phyloP scores from a whole-genome alignment of 345 rosid species.

The Eucalyptus virginea region DNA sequence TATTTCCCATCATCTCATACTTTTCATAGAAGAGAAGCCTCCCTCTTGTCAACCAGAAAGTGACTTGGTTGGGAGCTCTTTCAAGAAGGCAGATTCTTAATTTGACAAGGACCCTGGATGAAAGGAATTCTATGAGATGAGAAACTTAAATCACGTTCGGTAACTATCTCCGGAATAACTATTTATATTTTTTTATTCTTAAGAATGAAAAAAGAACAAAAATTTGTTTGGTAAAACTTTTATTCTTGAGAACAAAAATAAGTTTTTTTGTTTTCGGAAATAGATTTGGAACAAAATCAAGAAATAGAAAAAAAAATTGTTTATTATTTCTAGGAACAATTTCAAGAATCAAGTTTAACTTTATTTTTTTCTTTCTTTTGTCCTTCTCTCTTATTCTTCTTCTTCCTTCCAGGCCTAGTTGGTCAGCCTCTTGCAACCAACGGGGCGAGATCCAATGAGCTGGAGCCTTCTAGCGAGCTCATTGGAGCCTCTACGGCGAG shows the following conservation, averaged over 20 bases:
- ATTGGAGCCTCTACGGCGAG: accelerated
- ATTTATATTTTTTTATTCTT: too few species aligned
- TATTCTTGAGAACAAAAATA: accelerated
- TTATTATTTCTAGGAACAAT: too few species aligned
- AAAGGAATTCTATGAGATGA: not conserved
- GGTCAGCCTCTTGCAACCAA: too few species aligned
- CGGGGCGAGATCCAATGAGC: accelerated
- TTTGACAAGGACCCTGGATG: not conserved
- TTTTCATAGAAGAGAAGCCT: not conserved
- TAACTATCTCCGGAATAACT: accelerated
- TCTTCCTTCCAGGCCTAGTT: accelerated
- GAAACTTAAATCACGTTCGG: too few species aligned
- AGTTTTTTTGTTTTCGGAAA: too few species aligned
- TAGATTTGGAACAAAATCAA: too few species aligned
- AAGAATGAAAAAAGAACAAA: accelerated
- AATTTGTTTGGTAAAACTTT: accelerated
- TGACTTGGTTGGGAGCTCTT: not conserved
- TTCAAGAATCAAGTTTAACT: too few species aligned
- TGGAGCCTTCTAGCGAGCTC: too few species aligned
- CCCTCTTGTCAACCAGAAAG: not conserved
- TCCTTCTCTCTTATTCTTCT: too few species aligned
- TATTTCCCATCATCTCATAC: not conserved
- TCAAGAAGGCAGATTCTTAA: not conserved
- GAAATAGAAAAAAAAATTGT: accelerated
- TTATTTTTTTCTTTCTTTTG: too few species aligned